phyloP scores from a whole-genome alignment of 2,329 filamentous ascomycete genomes.

The Aspergillus puulaauensis region DNA sequence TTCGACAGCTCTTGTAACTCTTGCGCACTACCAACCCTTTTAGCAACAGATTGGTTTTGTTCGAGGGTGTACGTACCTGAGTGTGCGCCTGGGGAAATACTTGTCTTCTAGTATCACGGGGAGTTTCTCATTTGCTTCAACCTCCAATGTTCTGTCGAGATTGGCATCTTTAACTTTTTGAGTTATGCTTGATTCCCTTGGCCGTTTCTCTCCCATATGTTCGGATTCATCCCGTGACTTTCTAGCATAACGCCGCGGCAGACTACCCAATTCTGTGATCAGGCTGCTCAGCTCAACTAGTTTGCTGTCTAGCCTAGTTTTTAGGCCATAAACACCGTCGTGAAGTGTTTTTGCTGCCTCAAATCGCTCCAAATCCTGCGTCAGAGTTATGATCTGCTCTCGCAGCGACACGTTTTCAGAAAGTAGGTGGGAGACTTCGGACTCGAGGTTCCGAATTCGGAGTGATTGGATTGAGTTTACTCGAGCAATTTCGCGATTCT shows the following conservation, averaged over 20 bases:
- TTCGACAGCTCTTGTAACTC: conserved; percentile 34
- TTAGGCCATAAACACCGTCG: conserved; percentile 53
- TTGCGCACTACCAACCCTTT: conserved; percentile 27
- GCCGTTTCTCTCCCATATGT: conserved; percentile 9
- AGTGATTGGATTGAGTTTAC: conserved; percentile 65
- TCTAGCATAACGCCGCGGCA: conserved; percentile 35
- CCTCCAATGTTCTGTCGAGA: conserved; percentile 15
- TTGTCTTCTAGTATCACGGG: conserved; percentile 62
- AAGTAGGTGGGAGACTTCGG: conserved; percentile 60
- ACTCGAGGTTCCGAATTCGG: conserved; percentile 62
- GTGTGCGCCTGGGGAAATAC: conserved; percentile 54
- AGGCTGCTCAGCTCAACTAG: conserved; percentile 55
- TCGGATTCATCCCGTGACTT: conserved; percentile 16
- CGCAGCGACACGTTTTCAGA: conserved; percentile 61
- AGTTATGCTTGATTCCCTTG: conserved; percentile 9
- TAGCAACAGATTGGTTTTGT: neutral
- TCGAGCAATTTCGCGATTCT: conserved; percentile 66
- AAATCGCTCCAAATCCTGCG: conserved; percentile 53
- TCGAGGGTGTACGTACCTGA: conserved; percentile 48
- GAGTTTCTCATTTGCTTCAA: conserved; percentile 43
- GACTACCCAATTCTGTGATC: conserved; percentile 53
- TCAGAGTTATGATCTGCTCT: conserved; percentile 59
- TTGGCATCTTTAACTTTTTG: conserved; percentile 16
- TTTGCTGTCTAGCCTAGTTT: conserved; percentile 56
- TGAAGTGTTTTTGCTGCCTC: conserved; percentile 44